Percentiles rank a stretch among this genome's conserved stretches.
These are phyloP conservation scores for Fusarium haematococcum DNA, from an alignment of 2,329 filamentous ascomycete genomes.

Conservation along the genomic window DNA sequence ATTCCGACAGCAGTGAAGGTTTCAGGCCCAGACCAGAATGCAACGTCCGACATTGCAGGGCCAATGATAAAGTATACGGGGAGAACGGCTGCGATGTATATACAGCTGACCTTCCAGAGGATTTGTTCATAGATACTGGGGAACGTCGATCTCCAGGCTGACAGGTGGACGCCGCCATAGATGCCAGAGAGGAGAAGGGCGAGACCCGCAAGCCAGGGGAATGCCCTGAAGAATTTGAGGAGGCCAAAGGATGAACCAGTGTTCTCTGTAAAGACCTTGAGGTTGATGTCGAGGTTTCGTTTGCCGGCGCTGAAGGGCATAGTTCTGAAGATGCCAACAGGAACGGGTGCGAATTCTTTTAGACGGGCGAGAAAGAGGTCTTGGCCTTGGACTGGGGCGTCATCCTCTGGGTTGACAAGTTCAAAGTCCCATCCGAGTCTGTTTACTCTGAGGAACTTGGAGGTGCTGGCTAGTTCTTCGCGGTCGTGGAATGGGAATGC, in stretches of 20 bases:
- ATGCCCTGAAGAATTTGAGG: background rate
- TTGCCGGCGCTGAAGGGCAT: background rate
- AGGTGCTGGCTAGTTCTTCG: background rate
- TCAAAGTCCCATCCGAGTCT: background rate
- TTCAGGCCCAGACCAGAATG: background rate
- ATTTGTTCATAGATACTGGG: background rate
- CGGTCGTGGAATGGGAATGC: background rate
- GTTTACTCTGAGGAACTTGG: background rate
- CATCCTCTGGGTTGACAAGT: background rate
- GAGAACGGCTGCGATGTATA: background rate
- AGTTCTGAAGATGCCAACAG: background rate
- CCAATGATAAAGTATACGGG: background rate
- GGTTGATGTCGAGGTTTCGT: background rate
- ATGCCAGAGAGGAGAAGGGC: background rate
- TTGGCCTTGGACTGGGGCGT: background rate
- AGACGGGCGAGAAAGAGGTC: background rate
- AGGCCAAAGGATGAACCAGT: background rate
- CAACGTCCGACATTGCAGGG: background rate
- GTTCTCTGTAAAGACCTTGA: background rate
- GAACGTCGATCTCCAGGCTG: background rate
- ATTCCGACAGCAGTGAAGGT: background rate
- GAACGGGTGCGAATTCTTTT: background rate
- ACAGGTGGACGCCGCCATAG: background rate
- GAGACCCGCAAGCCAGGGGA: background rate
- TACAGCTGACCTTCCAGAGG: slow-evolving; percentile 1